These are phyloP conservation scores for Onygenales sp. DNA, from an alignment of 2,329 filamentous ascomycete species.

Conservation along the genomic window DNA sequence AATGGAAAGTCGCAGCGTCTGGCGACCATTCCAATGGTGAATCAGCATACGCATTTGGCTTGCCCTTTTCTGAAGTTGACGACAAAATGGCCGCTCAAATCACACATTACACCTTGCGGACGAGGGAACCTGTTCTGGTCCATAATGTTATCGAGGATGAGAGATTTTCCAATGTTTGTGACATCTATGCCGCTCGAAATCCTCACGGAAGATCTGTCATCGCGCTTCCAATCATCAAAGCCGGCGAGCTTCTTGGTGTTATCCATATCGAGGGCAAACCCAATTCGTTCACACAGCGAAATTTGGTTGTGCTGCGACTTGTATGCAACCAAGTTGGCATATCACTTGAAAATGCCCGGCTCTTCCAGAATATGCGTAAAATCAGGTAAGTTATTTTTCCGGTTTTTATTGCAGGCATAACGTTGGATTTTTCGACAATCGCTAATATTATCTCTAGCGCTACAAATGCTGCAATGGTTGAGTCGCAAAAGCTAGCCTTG, in stretches of 20 bases:
- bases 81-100: slow-evolving; percentile 53
- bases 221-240: slow-evolving; percentile 53
- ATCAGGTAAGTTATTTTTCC: slow-evolving; percentile 30
- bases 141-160: slow-evolving; percentile 57
- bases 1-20: slow-evolving; percentile 53
- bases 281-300: slow-evolving; percentile 55
- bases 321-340: slow-evolving; percentile 57
- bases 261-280: slow-evolving; percentile 55
- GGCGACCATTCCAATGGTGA: slow-evolving; percentile 48
- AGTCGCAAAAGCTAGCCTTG: slow-evolving; percentile 54
- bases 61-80: slow-evolving; percentile 47
- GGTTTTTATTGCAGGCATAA: neutral
- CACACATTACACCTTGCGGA: slow-evolving; percentile 53
- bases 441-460: slow-evolving; percentile 28
- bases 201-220: slow-evolving; percentile 53
- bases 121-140: slow-evolving; percentile 53
- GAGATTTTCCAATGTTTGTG: slow-evolving; percentile 52
- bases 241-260: slow-evolving; percentile 48
- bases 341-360: slow-evolving; percentile 53
- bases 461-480: slow-evolving; percentile 56
- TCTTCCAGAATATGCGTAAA: slow-evolving; percentile 53
- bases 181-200: slow-evolving; percentile 46
- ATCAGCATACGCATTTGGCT: slow-evolving; percentile 43
- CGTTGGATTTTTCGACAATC: neutral
- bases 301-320: slow-evolving; percentile 42